Percentiles rank a stretch among this genome's conserved stretches.
Evolutionary conservation across 495 filamentous ascomycete species (phyloP).

Genomic region (Talaromyces adpressus): DNA sequence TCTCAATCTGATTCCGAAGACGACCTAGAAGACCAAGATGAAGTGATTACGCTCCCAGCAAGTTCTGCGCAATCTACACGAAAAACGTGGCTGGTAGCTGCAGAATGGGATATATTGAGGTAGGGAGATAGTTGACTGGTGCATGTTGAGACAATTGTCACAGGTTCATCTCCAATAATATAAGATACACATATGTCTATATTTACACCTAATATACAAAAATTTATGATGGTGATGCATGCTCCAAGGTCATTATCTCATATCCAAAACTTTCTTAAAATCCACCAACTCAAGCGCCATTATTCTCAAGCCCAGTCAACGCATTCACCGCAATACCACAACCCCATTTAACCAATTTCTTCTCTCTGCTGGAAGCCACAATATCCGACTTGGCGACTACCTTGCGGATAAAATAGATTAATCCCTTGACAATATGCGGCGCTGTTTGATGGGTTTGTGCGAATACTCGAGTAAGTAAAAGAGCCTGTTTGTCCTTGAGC

Average conservation of each 20-base stretch:
- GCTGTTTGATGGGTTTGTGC: conserved; percentile 44
- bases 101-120: conserved; percentile 34
- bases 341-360: conserved; percentile 56
- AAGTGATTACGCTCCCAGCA: background rate
- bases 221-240: background rate
- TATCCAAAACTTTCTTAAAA: background rate
- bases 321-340: conserved; percentile 58
- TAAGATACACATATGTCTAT: background rate
- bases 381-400: conserved; percentile 70
- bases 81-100: conserved; percentile 29
- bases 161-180: background rate
- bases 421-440: conserved; percentile 57
- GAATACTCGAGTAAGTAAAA: conserved; percentile 47
- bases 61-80: background rate
- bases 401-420: conserved; percentile 75
- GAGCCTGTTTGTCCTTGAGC: conserved; percentile 40
- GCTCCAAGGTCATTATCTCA: background rate
- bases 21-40: background rate
- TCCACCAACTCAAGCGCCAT: background rate
- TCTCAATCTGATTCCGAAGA: conserved; percentile 2
- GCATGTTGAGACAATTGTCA: background rate
- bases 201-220: background rate
- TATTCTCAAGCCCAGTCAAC: conserved; percentile 41
- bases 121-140: background rate
- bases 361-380: conserved; percentile 51